phyloP scores from a whole-genome alignment of 208 protist genomes.

The Phytomonas sp. region DNA sequence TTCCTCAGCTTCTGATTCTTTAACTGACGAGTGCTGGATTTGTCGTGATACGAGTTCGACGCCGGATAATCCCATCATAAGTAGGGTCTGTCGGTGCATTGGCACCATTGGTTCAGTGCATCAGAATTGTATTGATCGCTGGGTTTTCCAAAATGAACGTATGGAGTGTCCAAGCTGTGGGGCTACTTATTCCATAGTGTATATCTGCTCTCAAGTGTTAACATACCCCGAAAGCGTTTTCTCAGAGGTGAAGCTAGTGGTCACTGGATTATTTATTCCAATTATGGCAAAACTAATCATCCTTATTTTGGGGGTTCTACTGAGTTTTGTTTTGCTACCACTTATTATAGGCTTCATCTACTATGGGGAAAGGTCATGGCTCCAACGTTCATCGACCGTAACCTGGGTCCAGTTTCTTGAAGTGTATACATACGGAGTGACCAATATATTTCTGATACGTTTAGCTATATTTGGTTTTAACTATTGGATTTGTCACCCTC shows the following conservation, averaged over 20 bases:
- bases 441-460: background rate
- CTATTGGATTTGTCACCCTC: background rate
- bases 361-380: background rate
- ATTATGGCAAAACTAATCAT: constrained; percentile 13
- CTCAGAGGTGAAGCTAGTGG: constrained; percentile 9
- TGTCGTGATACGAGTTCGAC: constrained; percentile 34
- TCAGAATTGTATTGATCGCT: constrained; percentile 56
- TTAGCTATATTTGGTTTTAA: background rate
- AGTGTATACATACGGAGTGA: background rate
- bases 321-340: constrained; percentile 24
- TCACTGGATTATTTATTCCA: constrained; percentile 1
- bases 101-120: constrained; percentile 57
- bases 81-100: constrained; percentile 41
- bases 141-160: constrained; percentile 48
- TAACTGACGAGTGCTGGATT: constrained; percentile 50
- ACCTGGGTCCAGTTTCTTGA: background rate
- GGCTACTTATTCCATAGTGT: constrained; percentile 32
- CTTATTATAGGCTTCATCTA: constrained; percentile 20
- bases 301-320: constrained; percentile 5
- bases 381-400: background rate
- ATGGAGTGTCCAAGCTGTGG: constrained; percentile 43
- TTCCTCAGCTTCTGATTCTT: background rate
- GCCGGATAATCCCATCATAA: constrained; percentile 37
- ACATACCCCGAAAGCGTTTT: constrained; percentile 15
- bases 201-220: constrained; percentile 4